These are phyloP conservation scores for Emmonsiellopsis sp. DNA, from an alignment of 2,329 filamentous ascomycete species.

Conservation along the genomic window DNA sequence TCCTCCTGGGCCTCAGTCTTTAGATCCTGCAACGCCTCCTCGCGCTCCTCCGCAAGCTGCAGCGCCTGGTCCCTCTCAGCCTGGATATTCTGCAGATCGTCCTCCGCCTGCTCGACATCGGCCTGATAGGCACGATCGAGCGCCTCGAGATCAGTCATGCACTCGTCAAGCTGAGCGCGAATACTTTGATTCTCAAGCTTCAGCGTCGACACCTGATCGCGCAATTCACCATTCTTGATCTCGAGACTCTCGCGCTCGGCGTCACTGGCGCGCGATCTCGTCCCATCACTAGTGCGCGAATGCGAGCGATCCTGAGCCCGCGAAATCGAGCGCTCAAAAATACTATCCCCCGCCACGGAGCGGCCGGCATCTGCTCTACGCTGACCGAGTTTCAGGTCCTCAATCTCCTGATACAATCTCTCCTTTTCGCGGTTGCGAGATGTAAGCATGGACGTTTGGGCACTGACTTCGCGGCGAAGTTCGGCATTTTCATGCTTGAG, in stretches of 20 bases:
- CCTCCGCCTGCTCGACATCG: conserved; percentile 68
- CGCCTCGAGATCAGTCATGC: conserved; percentile 68
- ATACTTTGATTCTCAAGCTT: conserved; percentile 87
- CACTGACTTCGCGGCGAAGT: conserved; percentile 80
- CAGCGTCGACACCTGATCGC: conserved; percentile 76
- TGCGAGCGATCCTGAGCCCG: conserved; percentile 65
- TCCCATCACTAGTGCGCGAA: conserved; percentile 63
- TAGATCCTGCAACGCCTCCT: conserved; percentile 41
- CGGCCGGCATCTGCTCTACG: conserved; percentile 55
- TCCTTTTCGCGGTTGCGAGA: conserved; percentile 94
- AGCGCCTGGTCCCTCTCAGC: conserved; percentile 79
- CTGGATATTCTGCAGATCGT: conserved; percentile 70
- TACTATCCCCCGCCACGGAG: conserved; percentile 68
- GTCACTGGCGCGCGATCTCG: conserved; percentile 58
- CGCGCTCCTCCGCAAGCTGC: conserved; percentile 58
- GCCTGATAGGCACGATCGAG: conserved; percentile 65
- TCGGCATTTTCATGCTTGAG: conserved; percentile 88
- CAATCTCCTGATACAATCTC: conserved; percentile 89
- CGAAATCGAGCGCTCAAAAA: conserved; percentile 89
- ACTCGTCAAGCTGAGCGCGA: conserved; percentile 69
- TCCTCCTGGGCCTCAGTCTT: conserved; percentile 51
- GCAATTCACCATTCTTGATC: conserved; percentile 68
- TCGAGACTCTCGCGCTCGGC: conserved; percentile 79
- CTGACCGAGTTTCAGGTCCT: conserved; percentile 84
- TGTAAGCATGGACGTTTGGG: conserved; percentile 94